Base-by-base conservation (phyloP, 2,329 filamentous ascomycete species). In the Bipolaris gigantea region DNA sequence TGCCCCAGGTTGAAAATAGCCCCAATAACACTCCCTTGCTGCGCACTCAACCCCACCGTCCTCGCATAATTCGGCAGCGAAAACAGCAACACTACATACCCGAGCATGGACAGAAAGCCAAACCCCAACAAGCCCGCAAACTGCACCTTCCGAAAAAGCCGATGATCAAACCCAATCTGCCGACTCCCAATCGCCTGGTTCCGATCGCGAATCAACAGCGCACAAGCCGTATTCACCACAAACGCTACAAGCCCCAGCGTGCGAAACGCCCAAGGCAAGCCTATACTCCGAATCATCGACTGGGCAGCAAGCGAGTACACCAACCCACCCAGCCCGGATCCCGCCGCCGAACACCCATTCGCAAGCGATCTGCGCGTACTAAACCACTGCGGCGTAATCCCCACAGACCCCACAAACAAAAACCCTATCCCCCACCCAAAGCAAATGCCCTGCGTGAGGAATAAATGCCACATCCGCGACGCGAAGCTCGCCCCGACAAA, bases 371-470 rank as follows among this genome's bases (percentile, higher is more conserved):
- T 81, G 23, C 80, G 81, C 30, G 83, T 85, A 9, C 79, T 83
- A 66, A 92, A 92, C 88, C 88, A 92, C 69, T 92, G 88, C 2
- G 88, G 83, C 0, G 88, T 79, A 10, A 91, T 82, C 32, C 83
- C 83, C 3, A 88, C 86, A 4, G 80, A 84, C 0, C 84, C 83
- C 0, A 89, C 88, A 68, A 92, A 93, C 9, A 88, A 77, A 53
- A 92, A 87, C 0, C 89, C 89, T 81, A 93, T 87, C 3, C 89
- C 89, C 19, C 87, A 72, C n/a, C 90, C 90, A 58, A 93, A 92
- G 49, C 85, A 83, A 2, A 92, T 67, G 4, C 90, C 90, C 68
- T 93, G 90, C 5, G 81, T 83, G 0, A 93, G 80, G 53, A 92
- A 86, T 0, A 94, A 79, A 33, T 93, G 89, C 87, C 89, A 92